A percentile compares a stretch with the other conserved stretches of the same genome.
phyloP scores from a whole-genome alignment of 495 filamentous ascomycete genomes.

The Xylaria intraflava region DNA sequence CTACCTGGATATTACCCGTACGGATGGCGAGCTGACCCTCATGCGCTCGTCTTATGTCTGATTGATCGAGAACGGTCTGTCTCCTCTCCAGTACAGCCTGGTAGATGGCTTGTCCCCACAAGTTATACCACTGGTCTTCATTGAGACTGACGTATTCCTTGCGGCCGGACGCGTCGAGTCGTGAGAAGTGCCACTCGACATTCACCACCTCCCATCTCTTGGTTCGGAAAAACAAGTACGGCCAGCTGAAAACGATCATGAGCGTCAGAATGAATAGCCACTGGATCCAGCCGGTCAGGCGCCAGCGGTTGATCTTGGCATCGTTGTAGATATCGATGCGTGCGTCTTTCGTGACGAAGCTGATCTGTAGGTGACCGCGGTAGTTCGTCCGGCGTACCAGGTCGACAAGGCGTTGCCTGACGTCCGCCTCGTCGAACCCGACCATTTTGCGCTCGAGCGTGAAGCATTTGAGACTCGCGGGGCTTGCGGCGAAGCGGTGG shows the following conservation, averaged over 20 bases:
- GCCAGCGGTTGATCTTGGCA: slow-evolving; percentile 49
- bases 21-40: slow-evolving; percentile 23
- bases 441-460: slow-evolving; percentile 41
- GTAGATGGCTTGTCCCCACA: slow-evolving; percentile 39
- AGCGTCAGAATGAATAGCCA: slow-evolving; percentile 56
- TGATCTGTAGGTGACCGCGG: slow-evolving; percentile 45
- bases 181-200: slow-evolving; percentile 48
- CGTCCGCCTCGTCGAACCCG: slow-evolving; percentile 43
- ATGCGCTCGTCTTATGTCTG: slow-evolving; percentile 33
- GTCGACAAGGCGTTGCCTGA: slow-evolving; percentile 38
- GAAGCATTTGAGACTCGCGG: slow-evolving; percentile 45
- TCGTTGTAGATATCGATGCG: slow-evolving; percentile 50
- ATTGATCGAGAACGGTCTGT: slow-evolving; percentile 33
- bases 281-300: slow-evolving; percentile 48
- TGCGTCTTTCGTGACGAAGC: slow-evolving; percentile 44
- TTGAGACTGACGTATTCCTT: slow-evolving; percentile 41
- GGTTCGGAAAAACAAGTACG: slow-evolving; percentile 54
- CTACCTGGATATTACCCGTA: slow-evolving; percentile 17
- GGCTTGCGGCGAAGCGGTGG: slow-evolving; percentile 46
- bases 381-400: slow-evolving; percentile 55
- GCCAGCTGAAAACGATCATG: slow-evolving; percentile 58
- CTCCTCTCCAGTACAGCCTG: slow-evolving; percentile 36
- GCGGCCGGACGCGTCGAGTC: slow-evolving; percentile 11
- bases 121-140: slow-evolving; percentile 42
- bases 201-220: slow-evolving; percentile 53